These are phyloP conservation scores for Azolla pinnata DNA, from an alignment of 75 land plant genomes.

Conservation along the genomic window DNA sequence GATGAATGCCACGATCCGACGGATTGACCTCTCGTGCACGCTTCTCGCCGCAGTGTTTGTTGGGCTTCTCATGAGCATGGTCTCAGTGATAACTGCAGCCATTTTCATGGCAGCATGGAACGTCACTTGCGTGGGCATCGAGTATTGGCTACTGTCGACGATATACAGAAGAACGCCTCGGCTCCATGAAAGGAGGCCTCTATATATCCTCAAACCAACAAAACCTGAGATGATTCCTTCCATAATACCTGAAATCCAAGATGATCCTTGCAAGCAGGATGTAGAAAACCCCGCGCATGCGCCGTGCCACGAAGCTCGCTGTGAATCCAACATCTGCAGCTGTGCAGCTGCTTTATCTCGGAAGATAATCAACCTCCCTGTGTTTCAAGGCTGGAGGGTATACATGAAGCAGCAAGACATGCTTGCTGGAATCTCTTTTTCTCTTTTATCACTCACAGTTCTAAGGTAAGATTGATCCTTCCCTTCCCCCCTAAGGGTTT, in stretches of 20 bases:
- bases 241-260: not conserved
- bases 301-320: conserved; percentile 7
- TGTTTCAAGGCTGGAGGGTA: conserved; percentile 49
- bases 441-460: conserved; percentile 80
- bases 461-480: too few species aligned
- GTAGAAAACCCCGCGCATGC: conserved; percentile 5
- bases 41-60: conserved; percentile 65
- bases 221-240: too few species aligned
- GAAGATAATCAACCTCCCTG: not conserved
- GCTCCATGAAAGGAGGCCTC: conserved; percentile 33
- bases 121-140: conserved; percentile 45
- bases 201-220: not conserved
- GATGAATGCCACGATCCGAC: conserved; percentile 61
- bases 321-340: not conserved
- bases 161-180: conserved; percentile 63
- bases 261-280: not conserved
- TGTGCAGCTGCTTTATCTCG: conserved; percentile 11
- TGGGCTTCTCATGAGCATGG: conserved; percentile 73
- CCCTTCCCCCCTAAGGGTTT: too few species aligned
- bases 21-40: conserved; percentile 86
- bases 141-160: conserved; percentile 68
- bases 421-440: conserved; percentile 72
- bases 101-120: conserved; percentile 61
- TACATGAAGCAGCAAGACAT: conserved; percentile 65
- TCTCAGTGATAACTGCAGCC: conserved; percentile 65